Evolutionary conservation across 106 monocot genomes (phyloP).

Genomic region (Platanthera zijinensis): DNA sequence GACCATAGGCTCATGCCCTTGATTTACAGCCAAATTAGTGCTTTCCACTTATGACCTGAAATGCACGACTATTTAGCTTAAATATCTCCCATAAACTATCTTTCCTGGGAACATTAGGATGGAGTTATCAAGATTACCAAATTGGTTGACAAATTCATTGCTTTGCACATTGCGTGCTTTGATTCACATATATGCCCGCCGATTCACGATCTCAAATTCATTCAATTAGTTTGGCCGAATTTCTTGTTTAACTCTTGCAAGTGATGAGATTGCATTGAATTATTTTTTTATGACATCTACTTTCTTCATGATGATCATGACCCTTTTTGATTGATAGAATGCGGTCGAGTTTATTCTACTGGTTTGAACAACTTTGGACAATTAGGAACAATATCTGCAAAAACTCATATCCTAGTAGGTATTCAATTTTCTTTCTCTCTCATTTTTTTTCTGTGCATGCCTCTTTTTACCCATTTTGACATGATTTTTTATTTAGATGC

Average conservation of each 20-base stretch:
- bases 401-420: constrained; percentile 47
- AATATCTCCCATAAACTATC: too few relatives aligned
- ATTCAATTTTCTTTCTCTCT: not conserved
- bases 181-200: too few relatives aligned
- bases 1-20: not conserved
- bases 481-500: not conserved
- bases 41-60: not conserved
- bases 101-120: too few relatives aligned
- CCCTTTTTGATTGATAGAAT: constrained; percentile 42
- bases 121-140: too few relatives aligned
- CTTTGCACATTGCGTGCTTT: too few relatives aligned
- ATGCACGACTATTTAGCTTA: not conserved
- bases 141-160: too few relatives aligned
- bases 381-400: constrained; percentile 44
- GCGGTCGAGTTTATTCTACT: constrained; percentile 68
- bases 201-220: too few relatives aligned
- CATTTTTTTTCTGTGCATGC: not conserved
- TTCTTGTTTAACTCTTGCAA: not conserved
- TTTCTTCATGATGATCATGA: not conserved
- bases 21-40: not conserved
- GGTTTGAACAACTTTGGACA: constrained; percentile 92
- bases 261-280: not conserved
- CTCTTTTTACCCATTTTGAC: not conserved
- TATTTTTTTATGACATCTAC: not conserved
- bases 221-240: too few relatives aligned